phyloP scores from a whole-genome alignment of 2,329 filamentous ascomycete species.

The Ophiocordyceps camponoti-floridani region DNA sequence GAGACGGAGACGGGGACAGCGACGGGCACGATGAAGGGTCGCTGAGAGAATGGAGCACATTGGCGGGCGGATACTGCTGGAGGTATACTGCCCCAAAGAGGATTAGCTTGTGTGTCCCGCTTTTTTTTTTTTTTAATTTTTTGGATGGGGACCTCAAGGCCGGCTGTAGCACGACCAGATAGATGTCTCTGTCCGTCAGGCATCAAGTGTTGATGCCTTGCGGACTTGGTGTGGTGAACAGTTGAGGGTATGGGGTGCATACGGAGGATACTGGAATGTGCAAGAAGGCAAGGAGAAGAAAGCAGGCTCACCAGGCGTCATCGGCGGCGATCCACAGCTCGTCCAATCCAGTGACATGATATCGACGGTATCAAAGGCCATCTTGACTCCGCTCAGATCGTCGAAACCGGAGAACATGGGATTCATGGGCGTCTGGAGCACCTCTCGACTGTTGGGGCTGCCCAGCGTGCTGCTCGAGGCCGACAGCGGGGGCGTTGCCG shows the following conservation, averaged over 20 bases:
- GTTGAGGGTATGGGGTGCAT: background rate
- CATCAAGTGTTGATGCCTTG: too few species aligned
- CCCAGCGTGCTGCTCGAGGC: constrained; percentile 69
- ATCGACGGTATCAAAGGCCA: constrained; percentile 55
- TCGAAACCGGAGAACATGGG: constrained; percentile 60
- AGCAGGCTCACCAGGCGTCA: constrained; percentile 70
- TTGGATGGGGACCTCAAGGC: too few species aligned
- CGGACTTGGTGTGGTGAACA: too few species aligned
- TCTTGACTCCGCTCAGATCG: constrained; percentile 45
- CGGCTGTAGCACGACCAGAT: too few species aligned
- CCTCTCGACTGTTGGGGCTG: constrained; percentile 64
- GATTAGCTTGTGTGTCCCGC: constrained; percentile 15
- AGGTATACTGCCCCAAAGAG: constrained; percentile 26
- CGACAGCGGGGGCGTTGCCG: constrained; percentile 75
- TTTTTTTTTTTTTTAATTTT: background rate
- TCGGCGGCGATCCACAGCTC: constrained; percentile 60
- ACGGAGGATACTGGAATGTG: constrained; percentile 1
- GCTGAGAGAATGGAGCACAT: constrained; percentile 39
- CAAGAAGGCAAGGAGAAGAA: background rate
- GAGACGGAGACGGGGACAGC: constrained; percentile 62
- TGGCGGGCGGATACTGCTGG: constrained; percentile 22
- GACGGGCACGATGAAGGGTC: constrained; percentile 72
- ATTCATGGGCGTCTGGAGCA: constrained; percentile 69
- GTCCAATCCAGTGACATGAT: constrained; percentile 63
- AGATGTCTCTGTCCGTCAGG: too few species aligned